Percentiles rank a stretch among this genome's conserved stretches.
These are phyloP conservation scores for Casuarina cunninghamiana DNA, from an alignment of 306 rosid species.

Conservation along the genomic window DNA sequence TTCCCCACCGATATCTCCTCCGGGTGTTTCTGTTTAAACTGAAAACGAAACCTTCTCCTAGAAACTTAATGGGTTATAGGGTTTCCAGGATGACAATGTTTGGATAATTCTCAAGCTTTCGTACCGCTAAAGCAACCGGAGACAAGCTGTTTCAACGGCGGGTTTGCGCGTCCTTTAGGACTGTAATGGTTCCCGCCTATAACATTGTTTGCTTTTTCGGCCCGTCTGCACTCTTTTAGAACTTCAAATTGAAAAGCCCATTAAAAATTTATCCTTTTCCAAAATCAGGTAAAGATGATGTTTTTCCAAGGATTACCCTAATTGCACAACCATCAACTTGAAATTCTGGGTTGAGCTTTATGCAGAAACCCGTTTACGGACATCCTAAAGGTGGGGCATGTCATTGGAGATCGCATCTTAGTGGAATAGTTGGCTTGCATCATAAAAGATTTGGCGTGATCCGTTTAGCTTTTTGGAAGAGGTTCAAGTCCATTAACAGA, in stretches of 20 bases:
- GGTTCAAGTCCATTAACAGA: no score
- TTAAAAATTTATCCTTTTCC: no score
- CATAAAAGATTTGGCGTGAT: no score
- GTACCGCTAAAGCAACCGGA: not conserved
- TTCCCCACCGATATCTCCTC: not conserved
- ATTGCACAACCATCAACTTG: conserved; percentile 2
- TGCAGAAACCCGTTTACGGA: not conserved
- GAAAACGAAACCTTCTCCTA: not conserved
- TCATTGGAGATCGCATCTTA: no score
- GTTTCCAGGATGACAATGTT: not conserved
- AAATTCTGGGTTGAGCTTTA: not conserved
- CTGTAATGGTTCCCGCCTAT: no score
- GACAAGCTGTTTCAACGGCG: not conserved
- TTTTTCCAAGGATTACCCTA: not conserved
- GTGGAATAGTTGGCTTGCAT: no score
- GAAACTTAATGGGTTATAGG: not conserved
- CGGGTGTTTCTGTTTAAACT: not conserved
- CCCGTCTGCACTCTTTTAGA: no score
- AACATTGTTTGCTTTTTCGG: no score
- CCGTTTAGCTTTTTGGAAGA: no score
- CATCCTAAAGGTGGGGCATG: not conserved
- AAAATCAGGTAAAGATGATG: no score
- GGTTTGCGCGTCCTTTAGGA: no score
- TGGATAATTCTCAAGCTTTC: not conserved
- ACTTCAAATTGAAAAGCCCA: no score